phyloP scores from a whole-genome alignment of 352 stramenopile genomes.

The Phytopythium cucurbitacearum region DNA sequence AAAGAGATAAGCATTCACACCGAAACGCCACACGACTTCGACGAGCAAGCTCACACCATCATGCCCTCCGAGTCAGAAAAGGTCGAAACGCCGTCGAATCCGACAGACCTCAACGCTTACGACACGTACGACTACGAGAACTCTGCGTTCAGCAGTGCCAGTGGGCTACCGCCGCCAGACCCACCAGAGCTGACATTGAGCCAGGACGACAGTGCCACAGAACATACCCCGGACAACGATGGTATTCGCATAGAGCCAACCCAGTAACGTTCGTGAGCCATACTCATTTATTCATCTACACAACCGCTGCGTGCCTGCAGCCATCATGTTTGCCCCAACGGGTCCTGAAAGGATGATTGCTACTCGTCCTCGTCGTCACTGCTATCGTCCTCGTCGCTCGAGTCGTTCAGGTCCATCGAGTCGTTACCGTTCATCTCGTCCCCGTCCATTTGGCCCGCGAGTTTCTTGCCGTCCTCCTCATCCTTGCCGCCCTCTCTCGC shows the following conservation, averaged over 20 bases:
- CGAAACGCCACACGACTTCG: no score
- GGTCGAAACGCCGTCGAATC: background rate
- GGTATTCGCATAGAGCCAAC: no score
- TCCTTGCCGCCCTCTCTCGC: slow-evolving; percentile 32
- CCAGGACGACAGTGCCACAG: no score
- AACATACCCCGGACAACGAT: no score
- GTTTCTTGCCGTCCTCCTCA: slow-evolving; percentile 14
- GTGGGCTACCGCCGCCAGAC: slow-evolving; percentile 14
- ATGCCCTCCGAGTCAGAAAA: background rate
- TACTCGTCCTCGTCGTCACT: slow-evolving; percentile 26
- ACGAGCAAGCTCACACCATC: background rate
- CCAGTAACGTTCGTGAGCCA: no score
- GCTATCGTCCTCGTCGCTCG: slow-evolving; percentile 25
- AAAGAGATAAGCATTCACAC: no score
- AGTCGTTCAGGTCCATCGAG: slow-evolving; percentile 17
- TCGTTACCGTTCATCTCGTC: slow-evolving; percentile 46
- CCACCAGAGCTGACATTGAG: background rate
- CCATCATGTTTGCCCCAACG: no score
- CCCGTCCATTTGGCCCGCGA: slow-evolving; percentile 39
- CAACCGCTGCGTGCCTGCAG: no score
- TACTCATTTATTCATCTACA: no score
- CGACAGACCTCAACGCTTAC: slow-evolving; percentile 18
- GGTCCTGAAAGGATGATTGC: background rate
- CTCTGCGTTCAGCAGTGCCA: slow-evolving; percentile 10
- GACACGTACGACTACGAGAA: slow-evolving; percentile 18